Base-by-base conservation (phyloP, 306 rosid genomes). In the Castanea crenata region DNA sequence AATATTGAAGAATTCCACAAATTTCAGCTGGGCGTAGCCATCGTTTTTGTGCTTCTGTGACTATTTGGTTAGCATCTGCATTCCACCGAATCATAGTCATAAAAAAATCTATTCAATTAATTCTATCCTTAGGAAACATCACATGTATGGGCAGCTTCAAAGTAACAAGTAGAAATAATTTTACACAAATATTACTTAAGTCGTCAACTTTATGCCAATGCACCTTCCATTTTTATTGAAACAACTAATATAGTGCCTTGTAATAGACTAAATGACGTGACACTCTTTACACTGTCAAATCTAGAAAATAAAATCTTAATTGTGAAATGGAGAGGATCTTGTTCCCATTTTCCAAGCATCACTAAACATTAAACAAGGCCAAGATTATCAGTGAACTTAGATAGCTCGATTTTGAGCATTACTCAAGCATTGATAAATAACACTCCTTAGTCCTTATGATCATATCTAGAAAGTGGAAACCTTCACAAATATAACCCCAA, bases 21-120 rank as follows among this genome's bases (percentile, higher is more conserved):
- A 94, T 90, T 80, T 94, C 97, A 75, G 87, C 94, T n/a, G 97
- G 94, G 49, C 97, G 98, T 27, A 94, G 82, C 98, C 98, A 94
- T 84, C 98, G 90, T 75, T 89, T 83, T 31, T 92, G 89, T 55
- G 97, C 98, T 84, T 94, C 96, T n/a, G 69, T 10, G 34, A 86
- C 78, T 73, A 90, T 88, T 64, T 89, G 94, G 52, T 81, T 69
- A 77, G 90, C 81, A 83, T 84, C 97, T 94, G 90, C 80, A 78
- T 74, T 70, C 75, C 83, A 81, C 49, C 44, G 62, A 13, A 87
- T 69, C 4, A 81, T 21, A 59, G 23, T 55, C 56, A 89, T 73
- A 41, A 68, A 54, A 38, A 63, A 1, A 76, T 74, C 23, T 74
- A 38, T 32, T 71, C 56, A 64, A 31, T 55, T 54, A 16, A 38